Conservation (phyloP, 768 basidiomycete genomes). For the Agaricus subrufescens region DNA sequence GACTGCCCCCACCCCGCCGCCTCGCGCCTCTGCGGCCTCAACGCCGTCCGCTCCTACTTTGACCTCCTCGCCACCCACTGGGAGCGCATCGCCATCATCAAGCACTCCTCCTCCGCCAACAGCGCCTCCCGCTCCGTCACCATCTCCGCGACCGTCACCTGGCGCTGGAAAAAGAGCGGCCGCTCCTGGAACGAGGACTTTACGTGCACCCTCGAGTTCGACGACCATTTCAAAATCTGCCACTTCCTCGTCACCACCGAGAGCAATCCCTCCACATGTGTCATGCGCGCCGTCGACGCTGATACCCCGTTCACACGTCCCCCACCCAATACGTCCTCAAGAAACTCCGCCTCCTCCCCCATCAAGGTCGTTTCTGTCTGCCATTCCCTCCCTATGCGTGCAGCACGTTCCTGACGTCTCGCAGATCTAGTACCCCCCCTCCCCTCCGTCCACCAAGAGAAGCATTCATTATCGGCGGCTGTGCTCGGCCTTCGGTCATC, state of each 20-base stretch:
- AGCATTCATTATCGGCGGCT: conserved; percentile 4
- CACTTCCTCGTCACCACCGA: conserved; percentile 36
- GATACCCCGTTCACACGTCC: conserved; percentile 1
- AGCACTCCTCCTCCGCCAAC: conserved; percentile 20
- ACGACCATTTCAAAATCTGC: conserved; percentile 37
- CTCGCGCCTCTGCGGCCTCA: conserved; percentile 33
- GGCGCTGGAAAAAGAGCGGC: conserved; percentile 43
- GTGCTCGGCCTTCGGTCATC: conserved; percentile 12
- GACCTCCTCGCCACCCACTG: conserved; percentile 44
- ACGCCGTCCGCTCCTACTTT: conserved; percentile 46
- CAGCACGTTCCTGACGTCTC: neutral
- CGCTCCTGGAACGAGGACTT: conserved; percentile 42
- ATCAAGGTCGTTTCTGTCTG: neutral
- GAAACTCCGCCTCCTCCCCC: neutral
- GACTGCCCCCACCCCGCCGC: conserved; percentile 27
- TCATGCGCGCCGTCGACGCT: conserved; percentile 39
- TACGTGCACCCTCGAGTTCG: conserved; percentile 38
- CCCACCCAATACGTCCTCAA: neutral
- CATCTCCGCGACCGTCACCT: conserved; percentile 33
- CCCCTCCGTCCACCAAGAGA: neutral
- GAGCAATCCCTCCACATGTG: conserved; percentile 35
- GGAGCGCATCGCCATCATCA: conserved; percentile 27
- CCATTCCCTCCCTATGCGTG: neutral
- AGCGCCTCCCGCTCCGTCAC: conserved; percentile 22
- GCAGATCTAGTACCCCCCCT: neutral